Base-by-base conservation (phyloP, 139 green algal genomes). In the Monoraphidium neglectum region DNA sequence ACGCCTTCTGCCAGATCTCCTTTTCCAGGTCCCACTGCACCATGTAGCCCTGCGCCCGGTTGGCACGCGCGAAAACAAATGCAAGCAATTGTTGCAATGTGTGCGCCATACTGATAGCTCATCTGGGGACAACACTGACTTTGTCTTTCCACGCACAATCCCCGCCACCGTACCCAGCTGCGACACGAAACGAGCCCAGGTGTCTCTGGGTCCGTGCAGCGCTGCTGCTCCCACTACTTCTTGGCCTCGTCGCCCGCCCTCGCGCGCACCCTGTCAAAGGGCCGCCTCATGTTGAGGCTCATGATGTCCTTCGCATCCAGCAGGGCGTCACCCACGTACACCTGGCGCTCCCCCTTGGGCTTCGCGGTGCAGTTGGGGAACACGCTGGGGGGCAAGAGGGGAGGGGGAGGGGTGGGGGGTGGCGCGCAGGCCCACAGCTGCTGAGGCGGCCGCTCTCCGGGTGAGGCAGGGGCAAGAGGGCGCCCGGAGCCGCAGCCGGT, bases 291-390 rank as follows among this genome's bases (percentile, higher is more conserved):
- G 6, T 37, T 78, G 28, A 98, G 70, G 2, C 86, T 85, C 0
- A 87, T 89, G 0, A 97, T 77, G 74, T 97, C 93, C 18, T 85
- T 83, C 23, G 63, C 67, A 2, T 80, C 76, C 18, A 92, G 64
- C 32, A 98, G 72, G 24, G 82, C 77, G 33, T 94, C 86, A 1
- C 85, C 92, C 2, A 95, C 65, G 32, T 92, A 83, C 23, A 49
- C 43, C 32, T 84, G 38, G 1, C 86, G 75, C 68, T 93, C 89
- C 10, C 91, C 93, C 76, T 95, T 95, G 16, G 84, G 47, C 47
- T 92, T 93, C 26, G 85, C 92, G 2, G 74, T 87, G 68, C 86
- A 92, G 77, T 98, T 96, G 4, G 94, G 92, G 38, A 97, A 92
- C 13, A 95, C 86, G 23, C 92, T 97, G 88, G 67, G 35, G 51